Evolutionary conservation across 345 rosid species (phyloP).

Genomic region (Eucalyptus coolabah): DNA sequence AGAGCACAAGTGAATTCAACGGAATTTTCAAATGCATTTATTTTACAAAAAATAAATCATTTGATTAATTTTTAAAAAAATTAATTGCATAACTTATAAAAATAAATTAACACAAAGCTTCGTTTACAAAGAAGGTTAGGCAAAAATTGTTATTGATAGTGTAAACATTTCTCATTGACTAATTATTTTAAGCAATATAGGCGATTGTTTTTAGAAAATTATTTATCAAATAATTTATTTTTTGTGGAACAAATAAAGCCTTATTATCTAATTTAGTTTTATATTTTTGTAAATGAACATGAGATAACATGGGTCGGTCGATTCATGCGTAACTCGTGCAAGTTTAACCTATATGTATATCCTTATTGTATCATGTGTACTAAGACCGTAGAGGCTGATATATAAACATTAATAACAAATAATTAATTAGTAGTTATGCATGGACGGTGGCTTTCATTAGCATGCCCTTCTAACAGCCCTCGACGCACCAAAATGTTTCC

Average conservation of each 20-base stretch:
- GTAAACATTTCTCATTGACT: too few species aligned
- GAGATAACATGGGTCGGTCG: neutral
- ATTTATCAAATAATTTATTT: neutral
- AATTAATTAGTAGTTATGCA: neutral
- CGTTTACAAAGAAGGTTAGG: too few species aligned
- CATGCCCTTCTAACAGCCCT: neutral
- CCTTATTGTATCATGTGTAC: neutral
- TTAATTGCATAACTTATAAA: too few species aligned
- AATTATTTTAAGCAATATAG: neutral
- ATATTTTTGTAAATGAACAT: neutral
- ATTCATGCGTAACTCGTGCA: neutral
- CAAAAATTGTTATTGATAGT: too few species aligned
- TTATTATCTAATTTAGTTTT: neutral
- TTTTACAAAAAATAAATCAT: too few species aligned
- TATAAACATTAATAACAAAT: neutral
- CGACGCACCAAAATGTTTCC: neutral
- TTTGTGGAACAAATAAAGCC: neutral
- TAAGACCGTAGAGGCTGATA: neutral
- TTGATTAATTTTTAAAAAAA: too few species aligned
- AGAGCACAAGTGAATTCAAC: too few species aligned
- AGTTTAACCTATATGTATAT: neutral
- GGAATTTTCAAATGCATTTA: too few species aligned
- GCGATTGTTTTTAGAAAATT: neutral
- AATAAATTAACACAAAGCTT: too few species aligned
- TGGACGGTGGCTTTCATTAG: neutral